These are phyloP conservation scores for Lepiota subincarnata DNA, from an alignment of 768 basidiomycete species.

Conservation along the genomic window DNA sequence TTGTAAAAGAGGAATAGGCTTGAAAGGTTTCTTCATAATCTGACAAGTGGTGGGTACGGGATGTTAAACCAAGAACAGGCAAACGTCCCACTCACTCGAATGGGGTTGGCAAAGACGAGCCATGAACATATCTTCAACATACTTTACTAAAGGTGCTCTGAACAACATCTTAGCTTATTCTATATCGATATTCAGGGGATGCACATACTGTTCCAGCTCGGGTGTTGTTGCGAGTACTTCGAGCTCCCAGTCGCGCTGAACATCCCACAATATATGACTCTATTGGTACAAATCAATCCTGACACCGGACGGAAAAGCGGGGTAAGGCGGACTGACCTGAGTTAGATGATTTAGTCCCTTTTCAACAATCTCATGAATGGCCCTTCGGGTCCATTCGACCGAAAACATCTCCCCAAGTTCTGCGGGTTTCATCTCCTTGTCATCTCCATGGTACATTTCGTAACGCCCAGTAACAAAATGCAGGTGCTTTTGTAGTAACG, in stretches of 20 bases:
- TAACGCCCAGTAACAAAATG: constrained; percentile 50
- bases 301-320: not conserved
- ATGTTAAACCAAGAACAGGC: not conserved
- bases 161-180: constrained; percentile 6
- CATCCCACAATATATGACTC: constrained; percentile 72
- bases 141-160: constrained; percentile 42
- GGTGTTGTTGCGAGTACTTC: constrained; percentile 51
- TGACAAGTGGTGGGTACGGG: constrained; percentile 23
- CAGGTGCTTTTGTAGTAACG: constrained; percentile 64
- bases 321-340: constrained; percentile 37
- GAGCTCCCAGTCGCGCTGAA: constrained; percentile 71
- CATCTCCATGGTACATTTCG: constrained; percentile 35
- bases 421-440: constrained; percentile 38
- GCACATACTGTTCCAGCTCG: constrained; percentile 40
- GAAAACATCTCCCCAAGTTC: constrained; percentile 59
- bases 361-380: constrained; percentile 48
- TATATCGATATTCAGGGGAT: not conserved
- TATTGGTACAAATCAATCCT: constrained; percentile 23
- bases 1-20: constrained; percentile 86
- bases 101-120: constrained; percentile 74
- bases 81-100: constrained; percentile 41
- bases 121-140: constrained; percentile 58
- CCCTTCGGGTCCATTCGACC: constrained; percentile 53
- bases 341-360: constrained; percentile 61
- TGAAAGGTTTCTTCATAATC: constrained; percentile 80